Base-by-base conservation (phyloP, 2,329 filamentous ascomycete species). In the Cladosporium sp. region DNA sequence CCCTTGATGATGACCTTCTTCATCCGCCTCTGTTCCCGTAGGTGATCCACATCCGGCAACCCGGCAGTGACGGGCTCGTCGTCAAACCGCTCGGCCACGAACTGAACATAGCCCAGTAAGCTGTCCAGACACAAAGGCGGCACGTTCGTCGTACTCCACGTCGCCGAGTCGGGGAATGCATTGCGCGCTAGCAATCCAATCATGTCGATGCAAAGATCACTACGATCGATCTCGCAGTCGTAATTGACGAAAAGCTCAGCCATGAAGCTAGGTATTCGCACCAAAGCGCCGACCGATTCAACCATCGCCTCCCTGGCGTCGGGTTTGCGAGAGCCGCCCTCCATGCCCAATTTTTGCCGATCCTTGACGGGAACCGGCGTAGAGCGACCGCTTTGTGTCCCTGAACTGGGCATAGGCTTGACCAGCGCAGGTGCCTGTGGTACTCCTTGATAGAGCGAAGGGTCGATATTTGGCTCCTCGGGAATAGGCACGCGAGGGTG, bases 221-320 rank as follows among this genome's bases (percentile, higher is more conserved):
- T 85, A 43, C 91, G 82, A 64, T 99, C 89, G 47, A 89, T 84
- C 64, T 97, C 91, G 64, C 92, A 99, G 68, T 99, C 93, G 65
- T 97, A 99, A 69, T 99, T 99, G 70, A 97, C 84, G 66, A 96
- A 99, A 7, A 99, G 78, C 68, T 99, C 95, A 9, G 87, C 84
- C 83, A 97, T 90, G 65, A 95, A 99, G 37, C 85, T 91, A 1
- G 93, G 90, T 76, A 99, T 96, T 37, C 95, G 82, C 32, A 90
- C 88, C 53, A 99, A 75, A 49, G 92, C 90, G 30, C 92, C 91
- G 39, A 99, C 86, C 60, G 88, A 95, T 71, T 99, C 93, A 4
- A 99, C 89, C 93, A 99, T 99, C 27, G 93, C 91, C 74, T 99
- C 93, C 59, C 93, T 82, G 24, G 93, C 91, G 69, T 99, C 95